Evolutionary conservation across 2,329 filamentous ascomycete genomes (phyloP).

Genomic region (Pseudonectria buxi): DNA sequence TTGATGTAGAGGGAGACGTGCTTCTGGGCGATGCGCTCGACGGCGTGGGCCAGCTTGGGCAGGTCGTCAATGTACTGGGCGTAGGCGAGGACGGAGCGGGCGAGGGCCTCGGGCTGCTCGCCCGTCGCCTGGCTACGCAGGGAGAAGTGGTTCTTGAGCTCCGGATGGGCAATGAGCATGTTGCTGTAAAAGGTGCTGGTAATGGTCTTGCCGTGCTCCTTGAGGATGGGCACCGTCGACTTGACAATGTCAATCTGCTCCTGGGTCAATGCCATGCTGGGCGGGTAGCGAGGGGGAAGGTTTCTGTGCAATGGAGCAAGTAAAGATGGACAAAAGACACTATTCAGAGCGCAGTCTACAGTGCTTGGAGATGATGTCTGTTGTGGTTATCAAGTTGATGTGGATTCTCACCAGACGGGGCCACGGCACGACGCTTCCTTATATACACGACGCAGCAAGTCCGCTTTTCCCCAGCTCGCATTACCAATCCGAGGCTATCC

Average conservation of each 20-base stretch:
- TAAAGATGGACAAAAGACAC: too few species aligned
- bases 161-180: conserved; percentile 57
- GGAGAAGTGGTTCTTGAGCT: conserved; percentile 65
- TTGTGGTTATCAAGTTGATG: too few species aligned
- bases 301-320: conserved; percentile 2
- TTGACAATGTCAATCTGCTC: conserved; percentile 67
- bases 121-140: conserved; percentile 60
- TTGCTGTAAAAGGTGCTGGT: conserved; percentile 67
- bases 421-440: too few species aligned
- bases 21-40: conserved; percentile 69
- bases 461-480: too few species aligned
- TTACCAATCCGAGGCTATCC: too few species aligned
- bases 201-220: conserved; percentile 61
- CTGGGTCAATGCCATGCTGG: conserved; percentile 46
- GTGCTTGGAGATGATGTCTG: too few species aligned
- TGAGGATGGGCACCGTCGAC: conserved; percentile 66
- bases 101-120: conserved; percentile 63
- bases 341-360: too few species aligned
- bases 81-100: conserved; percentile 63
- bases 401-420: too few species aligned
- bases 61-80: conserved; percentile 67
- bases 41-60: conserved; percentile 45
- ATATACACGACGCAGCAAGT: too few species aligned
- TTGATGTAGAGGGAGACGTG: conserved; percentile 65
- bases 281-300: not conserved